Base-by-base conservation (phyloP, 2,329 filamentous ascomycete genomes). In the Corynespora cassiicola region DNA sequence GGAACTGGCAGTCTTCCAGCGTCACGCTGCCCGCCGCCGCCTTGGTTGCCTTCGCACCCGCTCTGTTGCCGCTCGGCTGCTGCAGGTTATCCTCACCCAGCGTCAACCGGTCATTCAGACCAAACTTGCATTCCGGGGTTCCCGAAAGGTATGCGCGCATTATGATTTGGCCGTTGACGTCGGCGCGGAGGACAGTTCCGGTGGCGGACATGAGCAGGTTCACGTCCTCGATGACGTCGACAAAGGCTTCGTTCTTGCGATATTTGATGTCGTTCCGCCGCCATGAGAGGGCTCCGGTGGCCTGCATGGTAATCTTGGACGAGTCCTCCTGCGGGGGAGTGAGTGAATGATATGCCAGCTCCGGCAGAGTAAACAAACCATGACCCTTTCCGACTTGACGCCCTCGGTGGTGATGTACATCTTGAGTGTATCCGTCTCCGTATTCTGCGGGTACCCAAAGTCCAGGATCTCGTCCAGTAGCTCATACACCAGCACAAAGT, bases 371-470 rank as follows among this genome's bases (percentile, higher is more conserved):
- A 7, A 8, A 31, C 31, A 29, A 18, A 66, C 70, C 73, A 85
- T 86, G 53, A 81, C 85, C 54, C 84, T 77, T 68, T 90, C 90
- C 20, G 90, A 95, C 72, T 96, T 96, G 73, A 99, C 92, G 42
- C 94, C 94, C 75, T 99, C 94, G 22, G 94, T 99, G 27, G 95
- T 99, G 64, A 99, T 99, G 78, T 99, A 99, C 92, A 97, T 97
- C 74, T 99, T 99, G 58, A 99, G 78, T 11, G 94, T 97, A 69
- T 99, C 94, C 36, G 92, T 96, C 74, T 99, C 94, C 48, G 94
- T 99, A 70, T 97, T 97, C 70, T 99, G 94, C 21, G 94, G 94
- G 68, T 99, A 99, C 48, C 94, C 94, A 72, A 99, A 99, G 72
- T 99, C 94, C 67, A 99, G 84, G 63, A 99, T 96, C 75, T 99